Base-by-base conservation (phyloP, 177 flowering plant species). In the Vitis hybrid region DNA sequence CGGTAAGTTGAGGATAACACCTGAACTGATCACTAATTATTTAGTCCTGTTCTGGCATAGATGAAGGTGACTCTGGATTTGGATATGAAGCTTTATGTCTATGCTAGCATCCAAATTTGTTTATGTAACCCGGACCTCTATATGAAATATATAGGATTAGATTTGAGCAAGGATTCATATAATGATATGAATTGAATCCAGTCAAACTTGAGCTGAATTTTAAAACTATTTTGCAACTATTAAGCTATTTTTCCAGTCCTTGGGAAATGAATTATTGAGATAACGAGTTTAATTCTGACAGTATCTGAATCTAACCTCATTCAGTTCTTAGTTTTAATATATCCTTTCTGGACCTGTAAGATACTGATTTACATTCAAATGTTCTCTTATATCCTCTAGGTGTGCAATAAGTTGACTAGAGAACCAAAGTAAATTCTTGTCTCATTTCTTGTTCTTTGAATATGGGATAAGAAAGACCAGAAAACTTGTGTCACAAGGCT, bases 1-100 rank as follows among this genome's bases (percentile, higher is more conserved):
- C 49, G 91, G 95, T 90, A 83, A 75, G 71, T 76, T 32, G 62
- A 68, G 4, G 9, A 8, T 65, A 5, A 58, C 18, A 49, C 12
- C 21, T 65, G 49, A 9, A 18, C 27, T 52, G 6, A 32, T 40
- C 56, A 56, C 32, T 52, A 58, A 9, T 52, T 16, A 3, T 52
- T 59, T 52, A 18, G 58, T 13, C 48, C 13, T 60, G 52, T 19
- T 66, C 21, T 72, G 56, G 59, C 40, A 35, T n/a, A 4, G 21
- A 27, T 51, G 62, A 19, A 27, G 50, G 21, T 62, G 67, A 67
- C 15, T 58, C 40, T 13, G n/a, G 11, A 64, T 64, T 52, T 9
- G 48, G 21, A 61, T 70, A 56, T 50, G 8, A 5, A 16, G 27
- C 7, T 60, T 49, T 57, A 10, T 1, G n/a, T 48, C 6, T 6